A percentile compares a stretch with the other conserved stretches of the same genome.
These are phyloP conservation scores for Epichloe elymi DNA, from an alignment of 2,329 filamentous ascomycete species.

Conservation along the genomic window DNA sequence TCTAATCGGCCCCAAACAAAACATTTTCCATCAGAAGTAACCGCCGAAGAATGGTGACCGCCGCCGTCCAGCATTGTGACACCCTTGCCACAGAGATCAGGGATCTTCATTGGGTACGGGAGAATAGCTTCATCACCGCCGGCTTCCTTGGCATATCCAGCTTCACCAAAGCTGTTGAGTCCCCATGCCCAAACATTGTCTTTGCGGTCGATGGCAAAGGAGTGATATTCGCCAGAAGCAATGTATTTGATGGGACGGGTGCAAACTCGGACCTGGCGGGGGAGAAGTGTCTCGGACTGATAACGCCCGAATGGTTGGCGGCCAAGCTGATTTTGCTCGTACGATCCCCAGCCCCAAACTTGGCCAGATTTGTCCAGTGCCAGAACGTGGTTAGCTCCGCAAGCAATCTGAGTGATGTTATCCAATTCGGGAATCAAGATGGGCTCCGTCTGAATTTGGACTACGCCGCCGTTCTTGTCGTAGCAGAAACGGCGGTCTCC, in stretches of 20 bases:
- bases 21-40: constrained; percentile 42
- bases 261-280: constrained; percentile 41
- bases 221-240: constrained; percentile 65
- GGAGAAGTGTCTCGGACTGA: constrained; percentile 46
- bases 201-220: constrained; percentile 61
- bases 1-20: constrained; percentile 48
- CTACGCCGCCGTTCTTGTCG: constrained; percentile 25
- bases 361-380: constrained; percentile 52
- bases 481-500: constrained; percentile 36
- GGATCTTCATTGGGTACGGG: constrained; percentile 55
- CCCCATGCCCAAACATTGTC: constrained; percentile 72
- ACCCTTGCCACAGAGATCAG: constrained; percentile 47
- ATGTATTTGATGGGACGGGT: constrained; percentile 45
- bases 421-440: constrained; percentile 47
- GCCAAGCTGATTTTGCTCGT: constrained; percentile 52
- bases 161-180: constrained; percentile 76
- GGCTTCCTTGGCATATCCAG: constrained; percentile 47
- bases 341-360: constrained; percentile 59
- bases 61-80: constrained; percentile 58
- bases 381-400: constrained; percentile 59
- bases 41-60: constrained; percentile 60
- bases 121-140: constrained; percentile 49
- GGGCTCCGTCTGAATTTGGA: constrained; percentile 37
- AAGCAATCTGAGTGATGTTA: constrained; percentile 50
- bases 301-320: constrained; percentile 48